Evolutionary conservation across 2,329 filamentous ascomycete genomes (phyloP).

Genomic region (Drechslerella coelobrocha): DNA sequence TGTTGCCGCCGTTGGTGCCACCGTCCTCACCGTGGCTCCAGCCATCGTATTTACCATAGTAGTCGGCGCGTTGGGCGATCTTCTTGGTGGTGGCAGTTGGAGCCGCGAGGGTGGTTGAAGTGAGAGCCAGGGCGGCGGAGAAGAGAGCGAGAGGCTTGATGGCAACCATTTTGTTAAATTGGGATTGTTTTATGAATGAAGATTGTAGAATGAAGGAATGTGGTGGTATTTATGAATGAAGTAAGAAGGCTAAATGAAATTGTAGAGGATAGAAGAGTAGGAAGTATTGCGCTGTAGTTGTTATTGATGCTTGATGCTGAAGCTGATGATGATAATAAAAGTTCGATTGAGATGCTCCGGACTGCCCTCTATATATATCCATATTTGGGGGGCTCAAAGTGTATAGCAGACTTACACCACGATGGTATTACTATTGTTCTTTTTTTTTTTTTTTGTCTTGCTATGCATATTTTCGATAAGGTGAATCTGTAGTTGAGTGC

Average conservation of each 20-base stretch:
- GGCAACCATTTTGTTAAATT: conserved; percentile 32
- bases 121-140: conserved; percentile 34
- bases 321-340: conserved; percentile 25
- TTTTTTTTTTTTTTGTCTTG: no score
- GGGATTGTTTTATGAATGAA: conserved; percentile 4
- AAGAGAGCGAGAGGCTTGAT: conserved; percentile 38
- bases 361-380: conserved; percentile 40
- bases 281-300: neutral
- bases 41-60: no score
- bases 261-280: neutral
- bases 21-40: no score
- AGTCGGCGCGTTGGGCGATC: neutral
- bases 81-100: conserved; percentile 31
- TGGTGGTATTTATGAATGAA: neutral
- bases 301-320: neutral
- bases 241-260: neutral
- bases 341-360: neutral
- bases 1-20: no score
- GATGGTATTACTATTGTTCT: no score
- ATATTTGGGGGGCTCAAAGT: no score
- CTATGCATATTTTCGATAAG: neutral
- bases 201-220: neutral
- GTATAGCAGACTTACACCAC: no score
- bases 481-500: neutral
- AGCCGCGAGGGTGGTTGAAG: conserved; percentile 27